Evolutionary conservation across 345 rosid genomes (phyloP).

Genomic region (Boechera stricta): DNA sequence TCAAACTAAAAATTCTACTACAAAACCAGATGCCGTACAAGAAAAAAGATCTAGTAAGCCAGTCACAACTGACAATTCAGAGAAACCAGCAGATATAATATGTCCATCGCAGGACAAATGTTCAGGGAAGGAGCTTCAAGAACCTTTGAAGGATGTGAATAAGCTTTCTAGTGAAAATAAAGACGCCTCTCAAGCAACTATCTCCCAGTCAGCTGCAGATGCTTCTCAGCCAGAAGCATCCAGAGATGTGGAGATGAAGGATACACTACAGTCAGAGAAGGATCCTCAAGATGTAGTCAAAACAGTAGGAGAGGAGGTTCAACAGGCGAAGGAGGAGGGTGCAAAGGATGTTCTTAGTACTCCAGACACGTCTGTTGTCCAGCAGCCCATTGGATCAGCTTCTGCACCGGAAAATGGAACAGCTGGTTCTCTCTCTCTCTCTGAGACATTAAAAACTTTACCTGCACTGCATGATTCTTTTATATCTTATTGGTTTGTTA

Average conservation of each 20-base stretch:
- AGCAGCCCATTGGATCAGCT: constrained; percentile 35
- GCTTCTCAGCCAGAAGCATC: constrained; percentile 47
- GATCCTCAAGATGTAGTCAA: constrained; percentile 38
- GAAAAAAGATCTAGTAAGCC: constrained; percentile 42
- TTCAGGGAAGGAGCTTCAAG: constrained; percentile 48
- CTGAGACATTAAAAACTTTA: background rate
- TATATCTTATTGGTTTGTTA: constrained; percentile 22
- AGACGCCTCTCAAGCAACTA: constrained; percentile 46
- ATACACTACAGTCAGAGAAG: constrained; percentile 47
- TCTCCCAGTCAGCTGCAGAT: constrained; percentile 49
- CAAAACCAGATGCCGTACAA: constrained; percentile 40
- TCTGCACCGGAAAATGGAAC: constrained; percentile 39
- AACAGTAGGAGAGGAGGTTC: constrained; percentile 37
- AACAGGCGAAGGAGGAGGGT: constrained; percentile 42
- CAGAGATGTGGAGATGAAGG: constrained; percentile 53
- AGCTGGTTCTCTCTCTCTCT: constrained; percentile 29
- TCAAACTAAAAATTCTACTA: constrained; percentile 42
- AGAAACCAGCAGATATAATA: constrained; percentile 43
- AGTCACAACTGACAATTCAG: constrained; percentile 48
- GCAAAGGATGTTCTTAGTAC: constrained; percentile 53
- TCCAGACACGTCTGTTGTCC: constrained; percentile 28
- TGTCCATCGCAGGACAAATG: constrained; percentile 43
- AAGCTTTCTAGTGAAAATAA: constrained; percentile 50
- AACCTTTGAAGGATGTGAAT: constrained; percentile 50
- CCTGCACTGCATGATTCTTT: constrained; percentile 3